These are phyloP conservation scores for Hypseocharis bilobata DNA, from an alignment of 441 rosid genomes.

Conservation along the genomic window DNA sequence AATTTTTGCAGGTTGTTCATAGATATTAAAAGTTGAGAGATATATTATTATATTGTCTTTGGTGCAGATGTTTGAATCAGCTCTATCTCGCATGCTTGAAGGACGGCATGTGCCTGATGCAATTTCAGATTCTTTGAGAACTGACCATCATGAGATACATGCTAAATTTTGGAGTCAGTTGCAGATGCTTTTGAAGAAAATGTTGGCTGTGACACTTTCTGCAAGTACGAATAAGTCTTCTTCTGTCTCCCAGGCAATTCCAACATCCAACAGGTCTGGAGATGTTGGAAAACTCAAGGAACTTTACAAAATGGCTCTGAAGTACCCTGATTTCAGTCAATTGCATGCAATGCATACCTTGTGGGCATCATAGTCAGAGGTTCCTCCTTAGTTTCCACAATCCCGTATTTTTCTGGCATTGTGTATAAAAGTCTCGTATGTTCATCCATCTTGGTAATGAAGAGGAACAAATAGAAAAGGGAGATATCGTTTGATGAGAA, in stretches of 20 bases:
- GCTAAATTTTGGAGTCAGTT: constrained; percentile 61
- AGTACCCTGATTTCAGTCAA: constrained; percentile 38
- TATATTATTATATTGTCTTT: neutral
- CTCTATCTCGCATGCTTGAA: constrained; percentile 58
- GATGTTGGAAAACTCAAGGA: constrained; percentile 61
- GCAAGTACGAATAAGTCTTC: constrained; percentile 33
- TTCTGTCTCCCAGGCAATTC: constrained; percentile 24
- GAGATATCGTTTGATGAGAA: no score
- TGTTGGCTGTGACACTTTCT: constrained; percentile 40
- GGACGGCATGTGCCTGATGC: constrained; percentile 43
- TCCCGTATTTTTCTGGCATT: neutral
- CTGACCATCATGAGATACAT: constrained; percentile 38
- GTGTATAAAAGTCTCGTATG: no score
- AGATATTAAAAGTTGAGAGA: neutral
- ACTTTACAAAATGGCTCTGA: constrained; percentile 66
- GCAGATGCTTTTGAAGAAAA: constrained; percentile 58
- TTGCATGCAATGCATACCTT: constrained; percentile 47
- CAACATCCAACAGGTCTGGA: constrained; percentile 28
- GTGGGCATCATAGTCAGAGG: constrained; percentile 43
- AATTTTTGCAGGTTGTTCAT: neutral
- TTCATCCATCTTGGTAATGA: no score
- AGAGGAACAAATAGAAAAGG: no score
- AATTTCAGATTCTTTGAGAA: constrained; percentile 28
- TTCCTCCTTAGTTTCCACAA: no score
- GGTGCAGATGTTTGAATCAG: constrained; percentile 66